Evolutionary conservation across 2,329 filamentous ascomycete genomes (phyloP).

Genomic region (Claviceps sp.): DNA sequence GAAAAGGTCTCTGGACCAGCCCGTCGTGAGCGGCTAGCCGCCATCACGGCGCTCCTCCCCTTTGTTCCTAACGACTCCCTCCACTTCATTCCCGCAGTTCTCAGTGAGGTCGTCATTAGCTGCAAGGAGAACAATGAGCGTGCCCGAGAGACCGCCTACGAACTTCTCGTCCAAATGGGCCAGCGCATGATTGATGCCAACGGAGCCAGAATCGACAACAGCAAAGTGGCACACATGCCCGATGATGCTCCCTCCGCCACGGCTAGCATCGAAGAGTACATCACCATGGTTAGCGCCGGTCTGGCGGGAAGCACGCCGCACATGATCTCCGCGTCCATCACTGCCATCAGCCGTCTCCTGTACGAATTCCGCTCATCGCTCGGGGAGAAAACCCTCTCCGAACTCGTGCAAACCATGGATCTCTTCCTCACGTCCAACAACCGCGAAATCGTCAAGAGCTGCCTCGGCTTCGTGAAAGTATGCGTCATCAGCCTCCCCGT

Average conservation of each 20-base stretch:
- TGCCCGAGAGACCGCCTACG: slow-evolving; percentile 78
- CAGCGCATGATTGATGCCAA: slow-evolving; percentile 57
- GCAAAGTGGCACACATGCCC: slow-evolving; percentile 78
- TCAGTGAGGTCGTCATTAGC: slow-evolving; percentile 89
- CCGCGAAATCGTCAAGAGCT: slow-evolving; percentile 87
- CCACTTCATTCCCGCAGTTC: slow-evolving; percentile 82
- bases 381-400: slow-evolving; percentile 55
- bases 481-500: slow-evolving; percentile 76
- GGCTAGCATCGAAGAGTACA: slow-evolving; percentile 85
- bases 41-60: slow-evolving; percentile 67
- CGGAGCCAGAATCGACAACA: slow-evolving; percentile 67
- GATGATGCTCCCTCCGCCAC: slow-evolving; percentile 61
- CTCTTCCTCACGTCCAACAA: slow-evolving; percentile 95
- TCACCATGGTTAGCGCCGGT: slow-evolving; percentile 96
- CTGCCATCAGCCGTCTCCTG: slow-evolving; percentile 80
- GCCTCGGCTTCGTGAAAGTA: slow-evolving; percentile 93
- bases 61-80: slow-evolving; percentile 65
- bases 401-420: slow-evolving; percentile 88
- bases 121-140: slow-evolving; percentile 98
- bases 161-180: slow-evolving; percentile 78
- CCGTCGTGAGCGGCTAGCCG: slow-evolving; percentile 71
- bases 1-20: slow-evolving; percentile 81
- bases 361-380: slow-evolving; percentile 75
- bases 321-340: slow-evolving; percentile 97
- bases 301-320: slow-evolving; percentile 85